Conservation (phyloP, 2,329 filamentous ascomycete species). For the Cladophialophora immunda region DNA sequence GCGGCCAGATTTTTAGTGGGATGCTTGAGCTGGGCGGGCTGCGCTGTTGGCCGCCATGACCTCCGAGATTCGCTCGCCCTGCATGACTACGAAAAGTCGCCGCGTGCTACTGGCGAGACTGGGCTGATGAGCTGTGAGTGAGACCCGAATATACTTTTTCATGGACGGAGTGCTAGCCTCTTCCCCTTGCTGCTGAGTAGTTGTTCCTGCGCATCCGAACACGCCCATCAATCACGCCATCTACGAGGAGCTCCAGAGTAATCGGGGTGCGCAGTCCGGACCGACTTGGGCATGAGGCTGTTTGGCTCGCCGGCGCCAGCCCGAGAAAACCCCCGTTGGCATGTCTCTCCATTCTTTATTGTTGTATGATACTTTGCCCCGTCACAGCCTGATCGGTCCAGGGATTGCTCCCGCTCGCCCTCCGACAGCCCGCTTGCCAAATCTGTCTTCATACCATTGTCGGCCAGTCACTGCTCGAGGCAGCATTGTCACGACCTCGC, state of each 20-base stretch:
- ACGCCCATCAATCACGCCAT: conserved; percentile 4
- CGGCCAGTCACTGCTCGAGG: conserved; percentile 83
- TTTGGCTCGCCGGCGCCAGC: background rate
- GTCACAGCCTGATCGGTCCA: conserved; percentile 21
- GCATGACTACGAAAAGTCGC: conserved; percentile 7
- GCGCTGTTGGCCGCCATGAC: background rate
- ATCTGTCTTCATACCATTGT: conserved; percentile 86
- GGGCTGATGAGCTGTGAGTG: background rate
- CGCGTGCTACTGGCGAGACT: background rate
- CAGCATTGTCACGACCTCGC: conserved; percentile 89
- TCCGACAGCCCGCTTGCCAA: conserved; percentile 82
- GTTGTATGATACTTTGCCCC: too few relatives aligned
- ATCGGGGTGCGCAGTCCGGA: background rate
- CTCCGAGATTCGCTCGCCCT: conserved; percentile 8
- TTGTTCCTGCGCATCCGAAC: background rate
- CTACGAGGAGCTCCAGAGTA: background rate
- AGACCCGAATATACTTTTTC: background rate
- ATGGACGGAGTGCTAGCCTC: background rate
- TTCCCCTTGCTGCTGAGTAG: background rate
- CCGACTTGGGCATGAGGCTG: too few relatives aligned
- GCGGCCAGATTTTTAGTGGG: background rate
- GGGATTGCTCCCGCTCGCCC: conserved; percentile 78
- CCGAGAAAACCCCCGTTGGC: background rate
- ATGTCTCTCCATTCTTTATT: background rate
- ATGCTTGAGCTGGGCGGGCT: conserved; percentile 1